These are phyloP conservation scores for Boletus sp. DNA, from an alignment of 768 basidiomycete species.

Conservation along the genomic window DNA sequence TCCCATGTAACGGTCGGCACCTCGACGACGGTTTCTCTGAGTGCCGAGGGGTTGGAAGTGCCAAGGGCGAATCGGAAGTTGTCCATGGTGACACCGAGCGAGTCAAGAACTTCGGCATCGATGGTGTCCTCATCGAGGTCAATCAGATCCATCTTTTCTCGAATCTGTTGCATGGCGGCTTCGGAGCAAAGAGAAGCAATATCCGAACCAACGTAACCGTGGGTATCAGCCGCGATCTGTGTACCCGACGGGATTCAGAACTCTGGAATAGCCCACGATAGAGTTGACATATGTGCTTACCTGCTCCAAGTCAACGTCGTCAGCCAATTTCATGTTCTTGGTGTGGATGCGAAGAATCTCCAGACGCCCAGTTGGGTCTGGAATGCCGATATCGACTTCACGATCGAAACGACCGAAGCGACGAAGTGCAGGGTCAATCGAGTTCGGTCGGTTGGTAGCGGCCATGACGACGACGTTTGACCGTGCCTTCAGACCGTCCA, in stretches of 20 bases:
- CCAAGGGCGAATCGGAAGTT: constrained; percentile 99
- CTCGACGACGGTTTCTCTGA: constrained; percentile 99
- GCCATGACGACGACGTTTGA: constrained; percentile 99
- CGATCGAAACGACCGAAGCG: constrained; percentile 99
- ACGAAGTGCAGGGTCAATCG: constrained; percentile 97
- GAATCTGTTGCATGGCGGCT: constrained; percentile 99
- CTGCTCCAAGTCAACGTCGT: constrained; percentile 97
- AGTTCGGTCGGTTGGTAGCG: constrained; percentile 98
- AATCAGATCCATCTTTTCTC: constrained; percentile 99
- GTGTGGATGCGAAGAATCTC: constrained; percentile 99
- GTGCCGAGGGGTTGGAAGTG: constrained; percentile 94
- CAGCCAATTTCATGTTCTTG: constrained; percentile 98
- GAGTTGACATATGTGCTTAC: constrained; percentile 33
- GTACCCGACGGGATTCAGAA: constrained; percentile 6
- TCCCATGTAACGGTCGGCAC: constrained; percentile 99
- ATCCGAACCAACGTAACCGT: constrained; percentile 99
- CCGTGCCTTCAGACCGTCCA: constrained; percentile 98
- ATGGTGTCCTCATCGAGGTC: constrained; percentile 98
- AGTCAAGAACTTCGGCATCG: constrained; percentile 98
- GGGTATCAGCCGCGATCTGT: constrained; percentile 97
- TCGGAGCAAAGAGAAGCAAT: constrained; percentile 97
- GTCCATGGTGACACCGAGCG: constrained; percentile 99
- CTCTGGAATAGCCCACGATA: background rate
- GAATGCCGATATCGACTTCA: constrained; percentile 99
- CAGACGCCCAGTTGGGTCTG: constrained; percentile 97